phyloP scores from a whole-genome alignment of 2,329 filamentous ascomycete genomes.

The Delphinella strobiligena region DNA sequence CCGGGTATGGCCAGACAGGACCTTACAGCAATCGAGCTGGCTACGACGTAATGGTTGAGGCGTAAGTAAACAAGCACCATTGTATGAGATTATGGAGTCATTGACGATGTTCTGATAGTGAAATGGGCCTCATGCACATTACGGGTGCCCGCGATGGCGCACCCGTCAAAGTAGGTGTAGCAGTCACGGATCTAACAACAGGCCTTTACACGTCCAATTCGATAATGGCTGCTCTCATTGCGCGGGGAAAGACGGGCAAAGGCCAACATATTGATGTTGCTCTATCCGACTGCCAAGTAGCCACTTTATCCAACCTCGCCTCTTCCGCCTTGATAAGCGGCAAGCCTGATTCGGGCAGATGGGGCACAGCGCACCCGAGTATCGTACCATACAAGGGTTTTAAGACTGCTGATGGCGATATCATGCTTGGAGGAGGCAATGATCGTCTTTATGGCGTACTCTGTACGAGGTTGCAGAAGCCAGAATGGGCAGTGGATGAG shows the following conservation, averaged over 20 bases:
- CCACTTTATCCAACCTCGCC: conserved; percentile 88
- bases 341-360: conserved; percentile 74
- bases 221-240: conserved; percentile 86
- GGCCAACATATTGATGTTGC: conserved; percentile 90
- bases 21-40: conserved; percentile 79
- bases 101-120: conserved; percentile 33
- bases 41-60: conserved; percentile 99
- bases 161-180: conserved; percentile 93
- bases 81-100: conserved; percentile 7
- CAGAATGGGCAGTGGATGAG: conserved; percentile 46
- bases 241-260: conserved; percentile 57
- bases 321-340: conserved; percentile 84
- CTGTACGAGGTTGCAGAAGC: conserved; percentile 43
- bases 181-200: conserved; percentile 90
- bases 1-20: conserved; percentile 90
- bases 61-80: too few relatives aligned
- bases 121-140: conserved; percentile 98
- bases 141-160: conserved; percentile 79
- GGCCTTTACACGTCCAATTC: conserved; percentile 91
- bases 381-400: conserved; percentile 93
- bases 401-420: conserved; percentile 49
- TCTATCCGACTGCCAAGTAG: conserved; percentile 88
- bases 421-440: conserved; percentile 53
- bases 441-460: conserved; percentile 50
- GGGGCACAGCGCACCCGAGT: conserved; percentile 96